These are phyloP conservation scores for Daedaleopsis sinensis DNA, from an alignment of 768 basidiomycete species.

Conservation along the genomic window DNA sequence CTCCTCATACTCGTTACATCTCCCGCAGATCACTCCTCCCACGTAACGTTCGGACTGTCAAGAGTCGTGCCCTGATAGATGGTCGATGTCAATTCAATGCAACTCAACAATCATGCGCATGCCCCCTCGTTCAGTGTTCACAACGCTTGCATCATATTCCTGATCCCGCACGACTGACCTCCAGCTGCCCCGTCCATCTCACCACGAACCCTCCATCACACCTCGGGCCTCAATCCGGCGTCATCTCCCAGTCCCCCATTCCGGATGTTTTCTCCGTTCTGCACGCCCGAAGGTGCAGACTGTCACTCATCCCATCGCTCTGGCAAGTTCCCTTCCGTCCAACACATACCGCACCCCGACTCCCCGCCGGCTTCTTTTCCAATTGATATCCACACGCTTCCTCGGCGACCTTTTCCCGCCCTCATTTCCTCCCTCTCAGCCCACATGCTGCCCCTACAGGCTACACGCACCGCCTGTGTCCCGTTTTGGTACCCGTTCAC, in stretches of 20 bases:
- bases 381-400: not conserved
- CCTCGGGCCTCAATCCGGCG: not conserved
- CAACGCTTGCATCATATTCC: constrained; percentile 1
- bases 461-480: not conserved
- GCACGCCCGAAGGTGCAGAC: not conserved
- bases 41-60: not conserved
- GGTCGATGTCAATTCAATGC: constrained; percentile 1
- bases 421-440: constrained; percentile 1
- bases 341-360: not conserved
- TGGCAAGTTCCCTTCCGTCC: not conserved
- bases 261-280: constrained; percentile 2
- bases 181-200: not conserved
- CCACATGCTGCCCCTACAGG: not conserved
- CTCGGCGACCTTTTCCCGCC: not conserved
- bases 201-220: not conserved
- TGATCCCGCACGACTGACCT: constrained; percentile 9
- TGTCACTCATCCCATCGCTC: not conserved
- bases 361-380: not conserved
- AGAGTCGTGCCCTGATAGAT: not conserved
- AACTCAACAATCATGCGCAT: constrained; percentile 9
- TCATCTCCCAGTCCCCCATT: not conserved
- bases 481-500: not conserved
- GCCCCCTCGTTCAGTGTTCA: not conserved
- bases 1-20: not conserved
- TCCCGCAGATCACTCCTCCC: not conserved